Evolutionary conservation across 768 basidiomycete species (phyloP).

Genomic region (Wakefieldia striispora): DNA sequence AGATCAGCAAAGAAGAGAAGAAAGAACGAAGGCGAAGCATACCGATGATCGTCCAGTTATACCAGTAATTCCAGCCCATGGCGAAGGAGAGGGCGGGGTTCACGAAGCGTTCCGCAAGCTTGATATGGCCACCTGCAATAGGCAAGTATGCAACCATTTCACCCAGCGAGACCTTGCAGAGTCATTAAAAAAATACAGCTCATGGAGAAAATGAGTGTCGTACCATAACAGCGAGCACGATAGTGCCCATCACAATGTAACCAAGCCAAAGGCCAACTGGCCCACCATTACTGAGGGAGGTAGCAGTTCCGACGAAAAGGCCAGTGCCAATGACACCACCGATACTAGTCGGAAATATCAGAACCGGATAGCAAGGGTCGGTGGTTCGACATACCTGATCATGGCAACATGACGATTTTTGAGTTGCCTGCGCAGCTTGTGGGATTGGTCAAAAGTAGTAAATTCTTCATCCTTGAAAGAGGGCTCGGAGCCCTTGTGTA

Average conservation of each 20-base stretch:
- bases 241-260: constrained; percentile 60
- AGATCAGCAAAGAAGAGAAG: background rate
- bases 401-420: constrained; percentile 81
- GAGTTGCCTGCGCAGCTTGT: constrained; percentile 53
- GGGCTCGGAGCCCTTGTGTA: constrained; percentile 6
- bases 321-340: constrained; percentile 60
- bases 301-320: constrained; percentile 67
- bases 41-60: constrained; percentile 32
- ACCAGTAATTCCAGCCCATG: constrained; percentile 58
- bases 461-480: constrained; percentile 27
- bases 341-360: constrained; percentile 40
- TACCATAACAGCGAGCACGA: constrained; percentile 75
- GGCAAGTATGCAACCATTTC: constrained; percentile 70
- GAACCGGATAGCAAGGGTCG: background rate
- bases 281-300: constrained; percentile 52
- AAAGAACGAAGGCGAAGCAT: background rate
- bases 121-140: constrained; percentile 79
- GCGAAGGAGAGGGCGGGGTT: constrained; percentile 65
- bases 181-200: background rate
- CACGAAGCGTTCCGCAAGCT: constrained; percentile 78
- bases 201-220: constrained; percentile 3
- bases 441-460: background rate
- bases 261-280: constrained; percentile 76
- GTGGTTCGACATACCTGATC: constrained; percentile 53
- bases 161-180: constrained; percentile 54